Percentiles rank a stretch among this genome's conserved stretches.
These are phyloP conservation scores for Xylaria palmicola DNA, from an alignment of 495 filamentous ascomycete genomes.

Conservation along the genomic window DNA sequence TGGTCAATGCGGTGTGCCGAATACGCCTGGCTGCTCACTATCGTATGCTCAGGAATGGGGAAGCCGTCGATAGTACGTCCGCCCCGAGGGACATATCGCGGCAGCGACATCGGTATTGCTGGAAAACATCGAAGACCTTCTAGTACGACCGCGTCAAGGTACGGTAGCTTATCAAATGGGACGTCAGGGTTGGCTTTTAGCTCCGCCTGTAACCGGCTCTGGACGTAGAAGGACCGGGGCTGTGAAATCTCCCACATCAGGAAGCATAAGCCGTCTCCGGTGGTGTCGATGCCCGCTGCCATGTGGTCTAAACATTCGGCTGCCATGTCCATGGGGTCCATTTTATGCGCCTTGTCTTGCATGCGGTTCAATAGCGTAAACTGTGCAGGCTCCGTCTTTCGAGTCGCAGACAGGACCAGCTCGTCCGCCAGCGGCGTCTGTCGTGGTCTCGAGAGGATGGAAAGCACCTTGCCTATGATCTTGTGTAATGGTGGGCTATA, in stretches of 20 bases:
- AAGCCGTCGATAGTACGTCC: slow-evolving; percentile 50
- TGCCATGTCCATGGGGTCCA: slow-evolving; percentile 43
- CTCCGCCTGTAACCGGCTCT: slow-evolving; percentile 50
- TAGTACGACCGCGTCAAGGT: slow-evolving; percentile 61
- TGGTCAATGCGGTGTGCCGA: slow-evolving; percentile 53
- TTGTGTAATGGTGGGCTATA: slow-evolving; percentile 42
- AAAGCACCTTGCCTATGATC: slow-evolving; percentile 37
- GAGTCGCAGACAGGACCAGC: slow-evolving; percentile 40
- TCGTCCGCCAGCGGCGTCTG: slow-evolving; percentile 46
- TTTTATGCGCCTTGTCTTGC: slow-evolving; percentile 20
- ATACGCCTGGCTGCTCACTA: slow-evolving; percentile 55
- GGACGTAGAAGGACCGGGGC: slow-evolving; percentile 44
- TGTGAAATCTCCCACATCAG: slow-evolving; percentile 66
- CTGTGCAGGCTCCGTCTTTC: slow-evolving; percentile 32
- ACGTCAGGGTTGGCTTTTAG: slow-evolving; percentile 34
- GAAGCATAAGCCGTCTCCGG: slow-evolving; percentile 63
- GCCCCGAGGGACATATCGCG: slow-evolving; percentile 56
- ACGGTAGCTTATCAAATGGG: slow-evolving; percentile 52
- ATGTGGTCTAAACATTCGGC: slow-evolving; percentile 53
- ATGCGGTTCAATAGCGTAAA: slow-evolving; percentile 49
- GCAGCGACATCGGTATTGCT: slow-evolving; percentile 66
- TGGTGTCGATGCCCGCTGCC: slow-evolving; percentile 67
- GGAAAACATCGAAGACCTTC: slow-evolving; percentile 60
- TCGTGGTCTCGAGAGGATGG: slow-evolving; percentile 42
- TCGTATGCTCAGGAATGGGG: slow-evolving; percentile 47